Evolutionary conservation across 2,329 filamentous ascomycete species (phyloP).

Genomic region (Arthrobotrys musiformis): DNA sequence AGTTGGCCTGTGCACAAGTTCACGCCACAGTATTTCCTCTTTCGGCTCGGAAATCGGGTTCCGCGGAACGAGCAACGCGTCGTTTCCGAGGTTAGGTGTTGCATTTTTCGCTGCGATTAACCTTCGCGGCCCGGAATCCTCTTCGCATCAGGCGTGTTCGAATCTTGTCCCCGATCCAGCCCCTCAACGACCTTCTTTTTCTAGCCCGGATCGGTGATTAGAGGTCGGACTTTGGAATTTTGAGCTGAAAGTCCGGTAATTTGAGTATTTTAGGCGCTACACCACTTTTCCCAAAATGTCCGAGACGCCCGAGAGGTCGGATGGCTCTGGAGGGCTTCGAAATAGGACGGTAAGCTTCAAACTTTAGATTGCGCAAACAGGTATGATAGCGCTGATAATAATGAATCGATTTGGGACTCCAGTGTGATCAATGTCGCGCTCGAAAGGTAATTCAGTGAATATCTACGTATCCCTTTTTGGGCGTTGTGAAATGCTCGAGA

Average conservation of each 20-base stretch:
- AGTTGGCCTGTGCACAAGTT: not conserved
- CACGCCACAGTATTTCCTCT: constrained; percentile 11
- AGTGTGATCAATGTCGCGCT: constrained; percentile 64
- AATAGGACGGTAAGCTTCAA: constrained; percentile 11
- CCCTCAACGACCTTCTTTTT: not conserved
- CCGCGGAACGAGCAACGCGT: constrained; percentile 18
- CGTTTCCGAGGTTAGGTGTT: not conserved
- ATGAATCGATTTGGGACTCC: not conserved
- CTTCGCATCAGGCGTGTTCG: not conserved
- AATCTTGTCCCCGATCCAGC: not conserved
- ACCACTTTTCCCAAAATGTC: not conserved
- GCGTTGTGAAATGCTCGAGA: constrained; percentile 3
- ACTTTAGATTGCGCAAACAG: not conserved
- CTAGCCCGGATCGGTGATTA: not conserved
- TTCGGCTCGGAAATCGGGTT: constrained; percentile 28
- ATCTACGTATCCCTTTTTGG: constrained; percentile 35
- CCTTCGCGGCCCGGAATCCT: no score
- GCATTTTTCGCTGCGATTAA: constrained; percentile 4
- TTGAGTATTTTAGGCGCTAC: not conserved
- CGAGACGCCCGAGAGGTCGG: constrained; percentile 14
- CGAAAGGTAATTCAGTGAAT: constrained; percentile 63
- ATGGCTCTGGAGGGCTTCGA: not conserved
- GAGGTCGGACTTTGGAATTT: not conserved
- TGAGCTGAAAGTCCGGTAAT: not conserved
- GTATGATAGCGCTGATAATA: not conserved